Conservation (phyloP, 1,139 yeast species). For the Lodderomyces orthopsilosis region DNA sequence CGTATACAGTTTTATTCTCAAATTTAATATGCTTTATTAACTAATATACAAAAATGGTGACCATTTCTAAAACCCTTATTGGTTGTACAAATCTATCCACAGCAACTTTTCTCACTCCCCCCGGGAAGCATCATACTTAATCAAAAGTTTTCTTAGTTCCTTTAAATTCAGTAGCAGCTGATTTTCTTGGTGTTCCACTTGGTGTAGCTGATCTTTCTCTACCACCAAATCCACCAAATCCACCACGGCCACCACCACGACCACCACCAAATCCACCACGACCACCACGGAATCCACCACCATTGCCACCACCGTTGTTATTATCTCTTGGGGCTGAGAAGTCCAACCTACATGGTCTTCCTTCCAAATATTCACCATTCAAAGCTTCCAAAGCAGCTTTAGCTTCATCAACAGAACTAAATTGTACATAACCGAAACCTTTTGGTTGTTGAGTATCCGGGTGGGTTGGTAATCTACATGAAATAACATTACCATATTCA, state of each 20-base stretch:
- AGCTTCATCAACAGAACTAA: constrained; percentile 82
- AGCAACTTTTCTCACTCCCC: not conserved
- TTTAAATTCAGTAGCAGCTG: constrained; percentile 52
- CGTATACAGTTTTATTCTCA: too few species aligned
- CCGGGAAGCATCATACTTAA: constrained; percentile 24
- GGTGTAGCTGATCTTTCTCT: constrained; percentile 53
- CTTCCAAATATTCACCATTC: constrained; percentile 86
- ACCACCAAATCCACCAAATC: constrained; percentile 38
- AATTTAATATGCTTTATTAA: too few species aligned
- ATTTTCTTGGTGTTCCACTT: constrained; percentile 28
- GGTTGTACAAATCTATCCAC: too few species aligned
- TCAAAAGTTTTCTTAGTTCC: constrained; percentile 80
- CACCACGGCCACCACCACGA: constrained; percentile 32
- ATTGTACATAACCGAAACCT: constrained; percentile 98
- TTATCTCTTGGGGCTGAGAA: constrained; percentile 85
- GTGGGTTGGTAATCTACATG: constrained; percentile 95
- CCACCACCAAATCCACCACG: constrained; percentile 30
- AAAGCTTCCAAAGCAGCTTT: constrained; percentile 82
- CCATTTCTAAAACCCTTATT: too few species aligned
- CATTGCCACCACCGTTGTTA: constrained; percentile 33
- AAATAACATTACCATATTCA: constrained; percentile 74
- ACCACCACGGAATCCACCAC: constrained; percentile 33
- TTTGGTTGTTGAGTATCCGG: constrained; percentile 98
- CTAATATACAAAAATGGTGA: too few species aligned
- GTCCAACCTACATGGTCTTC: constrained; percentile 94